Conservation (phyloP, 768 basidiomycete species). For the Flagelloscypha sp. region DNA sequence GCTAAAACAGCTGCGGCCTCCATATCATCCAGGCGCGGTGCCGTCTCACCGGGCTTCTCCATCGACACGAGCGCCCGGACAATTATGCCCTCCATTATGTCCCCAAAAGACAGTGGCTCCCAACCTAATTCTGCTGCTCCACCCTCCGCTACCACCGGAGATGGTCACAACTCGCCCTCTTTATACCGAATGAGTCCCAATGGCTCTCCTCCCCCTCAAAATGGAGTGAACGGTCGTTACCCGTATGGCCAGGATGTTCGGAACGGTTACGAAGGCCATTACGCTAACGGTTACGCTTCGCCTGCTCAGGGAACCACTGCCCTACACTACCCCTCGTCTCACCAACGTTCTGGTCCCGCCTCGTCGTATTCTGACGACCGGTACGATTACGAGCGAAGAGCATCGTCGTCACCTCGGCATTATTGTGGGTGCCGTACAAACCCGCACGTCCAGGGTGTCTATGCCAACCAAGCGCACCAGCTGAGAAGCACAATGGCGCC, state of each 20-base stretch:
- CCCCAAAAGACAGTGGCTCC: too few species aligned
- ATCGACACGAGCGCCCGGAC: too few species aligned
- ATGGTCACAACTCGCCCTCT: too few species aligned
- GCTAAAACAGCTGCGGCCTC: slow-evolving; percentile 37
- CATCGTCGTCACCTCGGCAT: slow-evolving; percentile 28
- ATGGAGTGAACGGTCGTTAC: too few species aligned
- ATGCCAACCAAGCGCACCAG: slow-evolving; percentile 56
- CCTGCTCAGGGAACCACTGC: slow-evolving; percentile 19
- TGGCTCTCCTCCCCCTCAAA: too few species aligned
- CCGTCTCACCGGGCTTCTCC: slow-evolving; percentile 12
- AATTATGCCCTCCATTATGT: too few species aligned
- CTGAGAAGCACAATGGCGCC: slow-evolving; percentile 54
- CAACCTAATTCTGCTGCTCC: too few species aligned
- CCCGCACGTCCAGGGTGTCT: slow-evolving; percentile 37
- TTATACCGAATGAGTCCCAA: too few species aligned
- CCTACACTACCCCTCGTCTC: slow-evolving; percentile 17
- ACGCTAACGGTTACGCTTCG: too few species aligned
- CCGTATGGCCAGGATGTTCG: too few species aligned
- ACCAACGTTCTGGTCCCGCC: slow-evolving; percentile 17
- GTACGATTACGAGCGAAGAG: slow-evolving; percentile 23
- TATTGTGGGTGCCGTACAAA: slow-evolving; percentile 13
- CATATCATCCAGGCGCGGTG: slow-evolving; percentile 20
- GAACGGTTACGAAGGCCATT: too few species aligned
- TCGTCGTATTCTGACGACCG: slow-evolving; percentile 33
- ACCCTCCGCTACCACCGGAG: too few species aligned